A percentile compares a stretch with the other conserved stretches of the same genome.
These are phyloP conservation scores for Candida verbasci DNA, from an alignment of 805 yeast genomes.

Conservation along the genomic window DNA sequence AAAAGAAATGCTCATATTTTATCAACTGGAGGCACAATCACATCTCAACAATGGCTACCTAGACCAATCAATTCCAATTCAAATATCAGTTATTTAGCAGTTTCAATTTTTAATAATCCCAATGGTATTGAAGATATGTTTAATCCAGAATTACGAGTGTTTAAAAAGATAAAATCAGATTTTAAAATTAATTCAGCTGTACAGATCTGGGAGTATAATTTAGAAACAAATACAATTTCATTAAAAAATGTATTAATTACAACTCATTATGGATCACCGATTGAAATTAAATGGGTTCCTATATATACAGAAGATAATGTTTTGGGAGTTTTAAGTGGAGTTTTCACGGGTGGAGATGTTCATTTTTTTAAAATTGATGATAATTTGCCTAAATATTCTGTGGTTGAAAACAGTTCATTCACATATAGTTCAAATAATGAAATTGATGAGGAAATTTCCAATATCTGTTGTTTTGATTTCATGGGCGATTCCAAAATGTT, in stretches of 20 bases:
- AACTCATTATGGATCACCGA: constrained; percentile 41
- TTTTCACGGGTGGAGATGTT: constrained; percentile 54
- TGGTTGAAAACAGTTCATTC: constrained; percentile 20
- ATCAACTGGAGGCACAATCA: constrained; percentile 49
- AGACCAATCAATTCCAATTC: constrained; percentile 12
- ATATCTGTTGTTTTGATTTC: constrained; percentile 48
- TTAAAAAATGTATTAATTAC: constrained; percentile 26
- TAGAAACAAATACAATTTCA: constrained; percentile 18
- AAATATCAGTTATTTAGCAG: constrained; percentile 43
- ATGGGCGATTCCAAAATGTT: constrained; percentile 39
- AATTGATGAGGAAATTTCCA: background rate
- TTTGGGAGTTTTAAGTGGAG: constrained; percentile 46
- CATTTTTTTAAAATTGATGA: constrained; percentile 41
- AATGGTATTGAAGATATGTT: constrained; percentile 19
- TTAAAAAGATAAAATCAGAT: constrained; percentile 11
- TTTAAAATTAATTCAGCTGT: constrained; percentile 32
- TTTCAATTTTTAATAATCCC: constrained; percentile 39
- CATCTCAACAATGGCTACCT: constrained; percentile 52
- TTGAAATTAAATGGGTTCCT: constrained; percentile 39
- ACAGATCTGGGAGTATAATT: constrained; percentile 41
- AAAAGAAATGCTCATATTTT: constrained; percentile 13
- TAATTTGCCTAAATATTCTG: constrained; percentile 14
- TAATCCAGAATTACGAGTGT: constrained; percentile 28
- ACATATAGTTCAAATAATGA: constrained; percentile 13
- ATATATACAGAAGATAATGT: constrained; percentile 18